These are phyloP conservation scores for Leccinum pachyderme DNA, from an alignment of 1,284 basidiomycete species.

Conservation along the genomic window DNA sequence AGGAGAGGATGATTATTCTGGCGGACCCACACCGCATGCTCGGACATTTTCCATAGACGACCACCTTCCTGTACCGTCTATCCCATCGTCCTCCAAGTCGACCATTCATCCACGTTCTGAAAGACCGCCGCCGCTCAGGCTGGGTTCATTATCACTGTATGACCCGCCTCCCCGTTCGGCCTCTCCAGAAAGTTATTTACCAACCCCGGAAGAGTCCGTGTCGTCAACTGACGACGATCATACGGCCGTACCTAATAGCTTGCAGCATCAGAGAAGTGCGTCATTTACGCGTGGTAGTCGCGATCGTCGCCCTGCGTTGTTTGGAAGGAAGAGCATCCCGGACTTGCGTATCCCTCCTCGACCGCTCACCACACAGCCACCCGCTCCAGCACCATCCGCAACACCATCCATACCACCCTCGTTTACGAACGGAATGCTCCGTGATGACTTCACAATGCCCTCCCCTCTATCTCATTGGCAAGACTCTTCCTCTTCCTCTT, in stretches of 20 bases:
- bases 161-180: slow-evolving; percentile 47
- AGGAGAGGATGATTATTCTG: slow-evolving; percentile 36
- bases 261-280: slow-evolving; percentile 55
- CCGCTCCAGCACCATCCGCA: slow-evolving; percentile 14
- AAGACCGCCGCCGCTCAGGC: slow-evolving; percentile 50
- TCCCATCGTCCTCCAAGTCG: slow-evolving; percentile 34
- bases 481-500: slow-evolving; percentile 43
- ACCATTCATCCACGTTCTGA: slow-evolving; percentile 30
- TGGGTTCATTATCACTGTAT: slow-evolving; percentile 45
- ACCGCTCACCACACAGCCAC: slow-evolving; percentile 29
- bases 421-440: slow-evolving; percentile 19
- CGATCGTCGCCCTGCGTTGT: slow-evolving; percentile 40
- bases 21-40: slow-evolving; percentile 49
- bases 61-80: slow-evolving; percentile 48
- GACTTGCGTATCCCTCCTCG: slow-evolving; percentile 66
- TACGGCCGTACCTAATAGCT: slow-evolving; percentile 25
- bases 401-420: slow-evolving; percentile 13
- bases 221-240: slow-evolving; percentile 39
- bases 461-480: slow-evolving; percentile 43
- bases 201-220: slow-evolving; percentile 56
- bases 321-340: slow-evolving; percentile 83
- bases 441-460: slow-evolving; percentile 43
- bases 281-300: slow-evolving; percentile 49
- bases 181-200: slow-evolving; percentile 57
- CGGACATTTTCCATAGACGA: slow-evolving; percentile 61